These are phyloP conservation scores for Fusarium sp. DNA, from an alignment of 2,329 filamentous ascomycete species.

Conservation along the genomic window DNA sequence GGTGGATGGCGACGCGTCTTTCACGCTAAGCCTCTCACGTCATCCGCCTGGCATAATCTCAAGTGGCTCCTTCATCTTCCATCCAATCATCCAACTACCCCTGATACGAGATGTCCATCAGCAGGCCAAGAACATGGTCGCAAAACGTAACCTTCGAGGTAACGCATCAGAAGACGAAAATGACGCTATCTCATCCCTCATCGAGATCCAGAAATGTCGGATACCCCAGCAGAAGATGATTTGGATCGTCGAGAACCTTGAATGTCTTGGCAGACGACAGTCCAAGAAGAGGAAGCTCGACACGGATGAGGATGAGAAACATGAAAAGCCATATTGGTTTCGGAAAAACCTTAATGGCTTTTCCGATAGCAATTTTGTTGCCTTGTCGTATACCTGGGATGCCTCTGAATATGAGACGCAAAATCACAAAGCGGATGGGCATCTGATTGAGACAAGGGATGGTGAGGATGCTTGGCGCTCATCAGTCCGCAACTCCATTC, in stretches of 20 bases:
- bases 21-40: neutral
- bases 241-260: constrained; percentile 38
- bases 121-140: neutral
- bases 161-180: fast-evolving
- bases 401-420: constrained; percentile 24
- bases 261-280: constrained; percentile 24
- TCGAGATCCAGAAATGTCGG: constrained; percentile 22
- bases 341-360: constrained; percentile 23
- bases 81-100: neutral
- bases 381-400: constrained; percentile 36
- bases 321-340: constrained; percentile 19
- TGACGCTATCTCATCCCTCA: neutral
- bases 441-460: constrained; percentile 23
- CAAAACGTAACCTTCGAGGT: neutral
- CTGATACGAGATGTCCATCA: constrained; percentile 8
- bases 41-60: constrained; percentile 1
- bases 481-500: constrained; percentile 42
- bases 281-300: constrained; percentile 18
- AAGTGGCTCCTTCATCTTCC: neutral
- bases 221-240: constrained; percentile 37
- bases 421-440: neutral
- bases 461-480: constrained; percentile 16
- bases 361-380: constrained; percentile 14
- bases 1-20: constrained; percentile 4
- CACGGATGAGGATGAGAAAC: neutral